Evolutionary conservation across 2,329 filamentous ascomycete species (phyloP).

Genomic region (Fusarium sp.): DNA sequence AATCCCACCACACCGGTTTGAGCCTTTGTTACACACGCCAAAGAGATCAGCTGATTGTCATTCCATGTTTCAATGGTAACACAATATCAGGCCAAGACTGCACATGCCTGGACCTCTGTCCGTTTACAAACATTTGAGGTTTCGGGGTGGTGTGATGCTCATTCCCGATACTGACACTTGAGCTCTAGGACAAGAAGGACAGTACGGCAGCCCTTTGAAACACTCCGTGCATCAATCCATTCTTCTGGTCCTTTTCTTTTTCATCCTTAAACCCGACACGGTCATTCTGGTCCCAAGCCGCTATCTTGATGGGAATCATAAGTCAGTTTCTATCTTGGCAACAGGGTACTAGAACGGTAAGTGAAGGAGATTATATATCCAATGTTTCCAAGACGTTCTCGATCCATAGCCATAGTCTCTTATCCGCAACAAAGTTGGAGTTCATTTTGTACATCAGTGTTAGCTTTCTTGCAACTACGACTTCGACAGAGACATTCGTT

Average conservation of each 20-base stretch:
- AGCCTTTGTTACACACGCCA: not conserved
- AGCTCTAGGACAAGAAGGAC: accelerated
- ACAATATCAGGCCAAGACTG: not conserved
- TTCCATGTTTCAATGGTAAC: not conserved
- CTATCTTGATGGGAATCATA: not conserved
- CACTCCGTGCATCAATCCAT: not conserved
- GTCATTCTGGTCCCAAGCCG: not conserved
- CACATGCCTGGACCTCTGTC: not conserved
- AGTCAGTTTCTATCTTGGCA: no score
- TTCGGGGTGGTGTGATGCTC: not conserved
- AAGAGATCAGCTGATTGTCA: not conserved
- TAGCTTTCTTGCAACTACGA: not conserved
- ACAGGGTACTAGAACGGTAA: accelerated
- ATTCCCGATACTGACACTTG: not conserved
- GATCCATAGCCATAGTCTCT: not conserved
- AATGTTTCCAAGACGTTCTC: not conserved
- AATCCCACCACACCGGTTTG: not conserved
- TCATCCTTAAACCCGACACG: not conserved
- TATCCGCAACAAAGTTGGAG: not conserved
- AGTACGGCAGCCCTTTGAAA: not conserved
- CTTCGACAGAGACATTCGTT: not conserved
- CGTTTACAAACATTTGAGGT: not conserved
- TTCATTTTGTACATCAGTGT: not conserved
- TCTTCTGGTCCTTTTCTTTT: not conserved
- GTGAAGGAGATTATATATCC: not conserved